A percentile compares a stretch with the other conserved stretches of the same genome.
Conservation (phyloP, 305 asterid species). For the Solanum chacoense region DNA sequence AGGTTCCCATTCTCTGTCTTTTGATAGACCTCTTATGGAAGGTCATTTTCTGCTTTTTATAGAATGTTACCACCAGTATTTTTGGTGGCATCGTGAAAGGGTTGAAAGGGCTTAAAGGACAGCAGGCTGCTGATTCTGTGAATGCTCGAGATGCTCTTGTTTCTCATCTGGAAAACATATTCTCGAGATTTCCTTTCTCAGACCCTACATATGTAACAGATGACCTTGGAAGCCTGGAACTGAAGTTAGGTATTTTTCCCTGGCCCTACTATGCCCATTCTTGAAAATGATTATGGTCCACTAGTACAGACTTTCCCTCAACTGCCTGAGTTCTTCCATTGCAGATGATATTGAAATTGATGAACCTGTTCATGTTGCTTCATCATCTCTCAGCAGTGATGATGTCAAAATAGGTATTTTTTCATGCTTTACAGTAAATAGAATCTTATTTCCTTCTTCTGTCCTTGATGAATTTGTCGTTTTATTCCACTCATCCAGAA, state of each 20-base stretch:
- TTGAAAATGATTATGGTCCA: background rate
- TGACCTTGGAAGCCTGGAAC: conserved; percentile 38
- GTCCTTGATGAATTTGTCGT: conserved; percentile 6
- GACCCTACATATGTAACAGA: conserved; percentile 17
- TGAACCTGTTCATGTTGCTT: conserved; percentile 36
- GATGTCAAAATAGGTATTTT: conserved; percentile 36
- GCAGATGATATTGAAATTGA: conserved; percentile 70
- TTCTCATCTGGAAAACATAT: conserved; percentile 59
- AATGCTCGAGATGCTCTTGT: conserved; percentile 48
- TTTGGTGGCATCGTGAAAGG: conserved; percentile 74
- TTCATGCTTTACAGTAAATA: background rate
- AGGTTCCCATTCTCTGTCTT: background rate
- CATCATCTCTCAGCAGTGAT: conserved; percentile 29
- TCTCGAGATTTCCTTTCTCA: conserved; percentile 86
- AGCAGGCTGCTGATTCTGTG: conserved; percentile 19
- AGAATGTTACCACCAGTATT: conserved; percentile 52
- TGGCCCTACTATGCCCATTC: background rate
- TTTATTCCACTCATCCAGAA: conserved; percentile 25
- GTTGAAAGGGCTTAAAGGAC: conserved; percentile 55
- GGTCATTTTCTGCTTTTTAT: conserved; percentile 16
- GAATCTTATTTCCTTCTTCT: conserved; percentile 2
- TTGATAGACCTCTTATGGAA: conserved; percentile 5
- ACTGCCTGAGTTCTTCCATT: conserved; percentile 5
- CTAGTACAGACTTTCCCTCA: background rate
- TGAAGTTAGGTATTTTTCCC: conserved; percentile 54